Evolutionary conservation across 495 filamentous ascomycete genomes (phyloP).

Genomic region (Annulohypoxylon maeteangense): DNA sequence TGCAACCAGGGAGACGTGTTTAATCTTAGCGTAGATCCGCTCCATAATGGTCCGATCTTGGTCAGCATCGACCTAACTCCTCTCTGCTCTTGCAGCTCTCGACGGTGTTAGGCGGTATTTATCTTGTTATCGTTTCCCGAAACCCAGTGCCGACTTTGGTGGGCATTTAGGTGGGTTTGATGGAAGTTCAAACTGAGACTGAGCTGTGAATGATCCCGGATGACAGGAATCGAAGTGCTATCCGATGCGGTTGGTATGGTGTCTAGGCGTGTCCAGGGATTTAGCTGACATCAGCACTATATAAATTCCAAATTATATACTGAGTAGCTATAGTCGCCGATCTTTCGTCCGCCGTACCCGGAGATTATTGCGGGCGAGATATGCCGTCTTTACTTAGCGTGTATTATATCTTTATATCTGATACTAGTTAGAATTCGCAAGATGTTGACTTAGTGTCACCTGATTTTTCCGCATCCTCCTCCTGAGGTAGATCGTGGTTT

Average conservation of each 20-base stretch:
- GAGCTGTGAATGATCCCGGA: background rate
- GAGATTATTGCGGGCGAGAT: background rate
- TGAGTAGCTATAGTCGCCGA: background rate
- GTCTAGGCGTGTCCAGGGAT: background rate
- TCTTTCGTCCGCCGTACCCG: no score
- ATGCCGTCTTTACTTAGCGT: background rate
- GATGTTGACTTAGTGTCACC: background rate
- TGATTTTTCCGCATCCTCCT: background rate
- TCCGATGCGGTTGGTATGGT: no score
- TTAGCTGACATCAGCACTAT: slow-evolving; percentile 7
- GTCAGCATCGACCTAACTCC: background rate
- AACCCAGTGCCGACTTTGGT: background rate
- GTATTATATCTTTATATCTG: slow-evolving; percentile 1
- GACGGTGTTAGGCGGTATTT: background rate
- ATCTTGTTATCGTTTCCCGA: background rate
- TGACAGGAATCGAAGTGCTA: no score
- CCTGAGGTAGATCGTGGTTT: background rate
- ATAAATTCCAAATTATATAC: background rate
- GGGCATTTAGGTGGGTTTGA: background rate
- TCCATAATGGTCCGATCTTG: background rate
- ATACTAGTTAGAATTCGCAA: background rate
- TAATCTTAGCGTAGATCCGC: background rate
- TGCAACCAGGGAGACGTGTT: background rate
- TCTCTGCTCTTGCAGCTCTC: background rate
- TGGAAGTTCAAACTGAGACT: background rate